phyloP scores from a whole-genome alignment of 352 stramenopile species.

The Pythium utonaiense region DNA sequence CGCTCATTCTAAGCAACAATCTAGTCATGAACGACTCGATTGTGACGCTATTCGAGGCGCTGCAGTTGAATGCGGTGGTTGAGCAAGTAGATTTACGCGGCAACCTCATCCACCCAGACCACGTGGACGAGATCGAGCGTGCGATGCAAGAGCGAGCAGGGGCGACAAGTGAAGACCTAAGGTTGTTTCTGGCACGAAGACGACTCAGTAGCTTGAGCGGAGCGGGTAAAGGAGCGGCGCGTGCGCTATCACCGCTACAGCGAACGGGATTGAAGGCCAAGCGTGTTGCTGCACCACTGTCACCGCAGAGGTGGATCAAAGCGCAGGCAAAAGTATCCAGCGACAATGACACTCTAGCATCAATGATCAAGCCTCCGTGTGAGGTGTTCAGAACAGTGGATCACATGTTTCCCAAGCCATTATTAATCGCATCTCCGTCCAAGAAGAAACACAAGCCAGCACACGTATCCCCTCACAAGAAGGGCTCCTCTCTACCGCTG shows the following conservation, averaged over 20 bases:
- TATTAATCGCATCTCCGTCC: too few relatives aligned
- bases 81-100: constrained; percentile 43
- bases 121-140: constrained; percentile 26
- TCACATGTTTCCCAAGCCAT: too few relatives aligned
- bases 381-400: too few relatives aligned
- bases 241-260: constrained; percentile 6
- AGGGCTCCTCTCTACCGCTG: too few relatives aligned
- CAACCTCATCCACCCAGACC: constrained; percentile 52
- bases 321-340: not conserved
- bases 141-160: constrained; percentile 31
- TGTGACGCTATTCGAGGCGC: constrained; percentile 22
- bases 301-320: constrained; percentile 54
- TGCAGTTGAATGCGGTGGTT: constrained; percentile 40
- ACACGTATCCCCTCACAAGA: too few relatives aligned
- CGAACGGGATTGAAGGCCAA: constrained; percentile 14
- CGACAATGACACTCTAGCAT: too few relatives aligned
- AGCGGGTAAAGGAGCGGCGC: not conserved
- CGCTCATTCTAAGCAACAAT: constrained; percentile 63
- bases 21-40: constrained; percentile 54
- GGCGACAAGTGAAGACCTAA: constrained; percentile 33
- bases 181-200: constrained; percentile 44
- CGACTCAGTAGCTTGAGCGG: constrained; percentile 23
- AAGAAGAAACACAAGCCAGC: too few relatives aligned
- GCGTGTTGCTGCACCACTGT: constrained; percentile 25
- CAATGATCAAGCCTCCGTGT: too few relatives aligned